Evolutionary conservation across 805 yeast genomes (phyloP).

Genomic region (Wickerhamomyces strasburgensis): DNA sequence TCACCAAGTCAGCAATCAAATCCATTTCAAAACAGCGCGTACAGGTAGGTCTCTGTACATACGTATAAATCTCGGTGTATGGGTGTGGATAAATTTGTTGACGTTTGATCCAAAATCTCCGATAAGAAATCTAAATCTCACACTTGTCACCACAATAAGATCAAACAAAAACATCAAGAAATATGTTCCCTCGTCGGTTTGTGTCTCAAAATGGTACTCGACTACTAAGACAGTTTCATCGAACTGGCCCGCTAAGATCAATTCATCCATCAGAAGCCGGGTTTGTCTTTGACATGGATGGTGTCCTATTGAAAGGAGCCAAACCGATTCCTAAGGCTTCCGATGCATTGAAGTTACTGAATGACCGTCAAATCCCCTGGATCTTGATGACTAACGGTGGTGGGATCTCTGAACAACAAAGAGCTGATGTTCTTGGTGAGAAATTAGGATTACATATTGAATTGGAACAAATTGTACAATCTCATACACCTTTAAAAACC

Average conservation of each 20-base stretch:
- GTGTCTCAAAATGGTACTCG: too few species aligned
- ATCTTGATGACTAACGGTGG: conserved; percentile 91
- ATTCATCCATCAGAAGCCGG: conserved; percentile 15
- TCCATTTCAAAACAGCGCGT: too few species aligned
- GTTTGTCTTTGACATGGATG: conserved; percentile 55
- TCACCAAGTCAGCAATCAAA: too few species aligned
- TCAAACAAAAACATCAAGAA: too few species aligned
- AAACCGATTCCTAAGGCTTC: conserved; percentile 62
- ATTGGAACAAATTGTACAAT: conserved; percentile 62
- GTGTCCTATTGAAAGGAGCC: conserved; percentile 75
- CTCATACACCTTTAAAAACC: conserved; percentile 80
- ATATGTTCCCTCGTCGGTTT: too few species aligned
- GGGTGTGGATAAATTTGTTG: too few species aligned
- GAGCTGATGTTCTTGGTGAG: conserved; percentile 49
- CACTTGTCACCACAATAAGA: too few species aligned
- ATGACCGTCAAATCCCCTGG: conserved; percentile 59
- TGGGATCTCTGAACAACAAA: conserved; percentile 61
- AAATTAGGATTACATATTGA: conserved; percentile 32
- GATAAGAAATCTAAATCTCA: too few species aligned
- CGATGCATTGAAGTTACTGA: conserved; percentile 51
- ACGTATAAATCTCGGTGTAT: too few species aligned
- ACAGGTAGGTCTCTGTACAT: too few species aligned
- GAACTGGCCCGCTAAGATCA: conserved; percentile 1
- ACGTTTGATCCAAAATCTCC: too few species aligned
- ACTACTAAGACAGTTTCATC: conserved; percentile 2